These are phyloP conservation scores for Podospora pseudopauciseta DNA, from an alignment of 495 filamentous ascomycete genomes.

Conservation along the genomic window DNA sequence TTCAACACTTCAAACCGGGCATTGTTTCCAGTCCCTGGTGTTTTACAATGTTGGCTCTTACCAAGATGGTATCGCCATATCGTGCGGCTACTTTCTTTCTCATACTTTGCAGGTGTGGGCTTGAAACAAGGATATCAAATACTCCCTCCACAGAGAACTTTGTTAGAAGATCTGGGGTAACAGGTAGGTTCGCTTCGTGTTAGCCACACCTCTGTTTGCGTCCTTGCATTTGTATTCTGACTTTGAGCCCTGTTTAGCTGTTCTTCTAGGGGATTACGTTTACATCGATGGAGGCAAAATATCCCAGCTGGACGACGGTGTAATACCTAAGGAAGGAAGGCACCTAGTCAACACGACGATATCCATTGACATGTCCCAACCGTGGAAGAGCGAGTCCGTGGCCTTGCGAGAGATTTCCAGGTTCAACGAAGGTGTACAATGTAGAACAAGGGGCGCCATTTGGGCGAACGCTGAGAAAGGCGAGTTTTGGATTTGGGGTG, in stretches of 20 bases:
- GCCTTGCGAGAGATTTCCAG: neutral
- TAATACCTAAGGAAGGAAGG: neutral
- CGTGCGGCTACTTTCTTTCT: too few species aligned
- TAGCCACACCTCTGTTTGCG: neutral
- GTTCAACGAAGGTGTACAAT: neutral
- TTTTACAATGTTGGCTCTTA: too few species aligned
- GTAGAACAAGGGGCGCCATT: neutral
- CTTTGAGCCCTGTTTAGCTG: neutral
- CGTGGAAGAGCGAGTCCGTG: neutral
- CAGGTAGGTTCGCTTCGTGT: neutral
- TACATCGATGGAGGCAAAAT: conserved; percentile 13
- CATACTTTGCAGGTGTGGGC: too few species aligned
- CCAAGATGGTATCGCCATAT: too few species aligned
- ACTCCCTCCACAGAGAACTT: neutral
- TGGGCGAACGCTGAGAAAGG: conserved; percentile 1
- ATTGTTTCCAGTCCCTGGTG: too few species aligned
- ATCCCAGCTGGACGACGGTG: conserved; percentile 1
- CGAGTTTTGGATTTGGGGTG: neutral
- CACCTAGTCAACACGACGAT: neutral
- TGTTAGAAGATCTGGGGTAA: neutral
- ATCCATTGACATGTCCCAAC: neutral
- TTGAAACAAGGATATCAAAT: neutral
- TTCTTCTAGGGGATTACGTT: conserved; percentile 1
- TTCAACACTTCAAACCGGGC: too few species aligned
- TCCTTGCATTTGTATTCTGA: neutral